Evolutionary conservation across 805 yeast genomes (phyloP).

Genomic region (Candida silvatica): DNA sequence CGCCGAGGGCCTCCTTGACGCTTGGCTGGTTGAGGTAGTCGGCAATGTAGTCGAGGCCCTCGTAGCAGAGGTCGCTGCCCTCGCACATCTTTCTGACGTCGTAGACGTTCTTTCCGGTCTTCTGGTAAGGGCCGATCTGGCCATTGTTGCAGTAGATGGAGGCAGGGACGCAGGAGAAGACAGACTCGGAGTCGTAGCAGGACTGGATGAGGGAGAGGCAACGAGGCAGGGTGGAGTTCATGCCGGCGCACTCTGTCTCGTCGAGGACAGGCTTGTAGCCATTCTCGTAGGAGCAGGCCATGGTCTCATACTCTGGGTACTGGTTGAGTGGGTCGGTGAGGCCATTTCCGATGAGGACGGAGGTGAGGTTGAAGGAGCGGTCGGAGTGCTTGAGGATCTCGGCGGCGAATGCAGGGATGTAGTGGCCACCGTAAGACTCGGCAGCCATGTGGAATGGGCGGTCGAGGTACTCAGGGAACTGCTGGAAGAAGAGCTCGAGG

Average conservation of each 20-base stretch:
- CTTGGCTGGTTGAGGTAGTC: conserved; percentile 42
- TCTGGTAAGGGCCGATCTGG: conserved; percentile 47
- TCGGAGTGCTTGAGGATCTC: conserved; percentile 48
- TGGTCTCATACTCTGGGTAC: conserved; percentile 73
- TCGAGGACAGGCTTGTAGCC: conserved; percentile 71
- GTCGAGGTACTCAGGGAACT: conserved; percentile 63
- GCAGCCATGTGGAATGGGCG: conserved; percentile 71
- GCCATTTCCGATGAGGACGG: conserved; percentile 89
- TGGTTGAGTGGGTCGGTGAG: conserved; percentile 79
- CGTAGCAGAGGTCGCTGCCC: conserved; percentile 45
- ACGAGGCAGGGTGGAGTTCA: conserved; percentile 54
- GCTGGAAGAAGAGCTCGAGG: conserved; percentile 72
- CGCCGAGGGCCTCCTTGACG: conserved; percentile 52
- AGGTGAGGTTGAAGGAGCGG: conserved; percentile 55
- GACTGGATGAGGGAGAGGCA: conserved; percentile 54
- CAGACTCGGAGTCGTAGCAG: conserved; percentile 55
- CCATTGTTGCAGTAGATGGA: conserved; percentile 55
- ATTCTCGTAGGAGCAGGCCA: conserved; percentile 85
- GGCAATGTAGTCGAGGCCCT: conserved; percentile 38
- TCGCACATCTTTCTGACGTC: conserved; percentile 52
- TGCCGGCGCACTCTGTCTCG: conserved; percentile 59
- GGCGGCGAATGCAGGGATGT: conserved; percentile 60
- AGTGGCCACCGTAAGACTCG: conserved; percentile 81
- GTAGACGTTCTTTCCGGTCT: conserved; percentile 54
- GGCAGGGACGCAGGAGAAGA: conserved; percentile 57